These are phyloP conservation scores for Cystobasidiaceae sp. DNA, from an alignment of 1,284 basidiomycete genomes.

Conservation along the genomic window DNA sequence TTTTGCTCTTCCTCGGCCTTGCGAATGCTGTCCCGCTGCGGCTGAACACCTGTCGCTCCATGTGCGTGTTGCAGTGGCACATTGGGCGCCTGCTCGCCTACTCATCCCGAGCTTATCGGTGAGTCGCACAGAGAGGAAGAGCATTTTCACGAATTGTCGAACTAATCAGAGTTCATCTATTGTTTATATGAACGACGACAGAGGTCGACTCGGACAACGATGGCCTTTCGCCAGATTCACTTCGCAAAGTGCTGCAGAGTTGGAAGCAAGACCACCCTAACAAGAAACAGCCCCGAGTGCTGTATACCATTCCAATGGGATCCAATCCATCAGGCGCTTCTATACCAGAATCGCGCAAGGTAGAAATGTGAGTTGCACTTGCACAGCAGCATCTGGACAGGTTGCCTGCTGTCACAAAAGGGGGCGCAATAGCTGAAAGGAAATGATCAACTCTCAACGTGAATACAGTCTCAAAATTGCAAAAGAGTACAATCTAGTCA, in stretches of 20 bases:
- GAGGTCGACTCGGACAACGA: slow-evolving; percentile 74
- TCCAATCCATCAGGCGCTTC: slow-evolving; percentile 68
- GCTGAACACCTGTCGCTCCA: no score
- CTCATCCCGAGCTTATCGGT: slow-evolving; percentile 64
- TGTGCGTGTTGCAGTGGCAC: slow-evolving; percentile 40
- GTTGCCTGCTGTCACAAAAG: no score
- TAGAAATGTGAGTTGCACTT: slow-evolving; percentile 17
- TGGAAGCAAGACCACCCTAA: slow-evolving; percentile 59
- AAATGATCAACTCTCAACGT: slow-evolving; percentile 51
- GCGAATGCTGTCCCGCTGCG: no score
- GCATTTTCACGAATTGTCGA: no score
- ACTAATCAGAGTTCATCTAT: no score
- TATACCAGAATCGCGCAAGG: slow-evolving; percentile 37
- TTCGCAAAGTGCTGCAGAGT: slow-evolving; percentile 63
- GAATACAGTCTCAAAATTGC: slow-evolving; percentile 77
- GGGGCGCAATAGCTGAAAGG: no score
- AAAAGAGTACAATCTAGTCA: slow-evolving; percentile 68
- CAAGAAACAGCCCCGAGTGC: slow-evolving; percentile 67
- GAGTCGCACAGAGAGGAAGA: no score
- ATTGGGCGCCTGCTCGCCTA: slow-evolving; percentile 50
- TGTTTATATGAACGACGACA: background rate
- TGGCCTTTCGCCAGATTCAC: slow-evolving; percentile 62
- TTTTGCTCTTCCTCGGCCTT: no score
- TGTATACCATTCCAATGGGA: slow-evolving; percentile 65
- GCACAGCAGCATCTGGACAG: no score